Base-by-base conservation (phyloP, 176 grass and related monocot species). In the Pontederia crassipes region DNA sequence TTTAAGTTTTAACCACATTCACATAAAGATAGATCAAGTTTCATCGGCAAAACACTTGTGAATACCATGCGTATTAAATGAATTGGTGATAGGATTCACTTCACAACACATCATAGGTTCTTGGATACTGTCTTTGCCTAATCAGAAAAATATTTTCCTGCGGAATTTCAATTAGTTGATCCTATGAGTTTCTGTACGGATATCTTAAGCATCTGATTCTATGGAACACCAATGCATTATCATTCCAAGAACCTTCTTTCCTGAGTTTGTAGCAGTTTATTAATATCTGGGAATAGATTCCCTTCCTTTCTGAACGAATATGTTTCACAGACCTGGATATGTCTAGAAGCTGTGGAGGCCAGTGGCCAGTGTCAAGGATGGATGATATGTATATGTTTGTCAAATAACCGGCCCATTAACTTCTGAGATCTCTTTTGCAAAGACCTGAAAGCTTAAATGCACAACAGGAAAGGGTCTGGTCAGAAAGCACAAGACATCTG, bases 131-230 rank as follows among this genome's bases (percentile, higher is more conserved):
- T 40, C 32, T 40, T 40, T 40, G 32, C 6, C 6, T 40, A 40
- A 40, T 40, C 32, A 40, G 32, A 40, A 40, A 40, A 40, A 40
- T 40, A 40, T 40, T 46, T 66, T 10, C 18, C 14, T 52, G 48
- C 58, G 15, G 11, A 7, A 12, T 10, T 35, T 46, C 48, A 20
- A 48, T 63, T 63, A 55, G 65, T 54, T 28, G 50, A 53, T 53
- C 50, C 5, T 55, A 35, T 40, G 45, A 1, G 49, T 16, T 28
- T 51, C 26, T 59, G 5, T 50, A 13, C 2, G 17, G 47, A 51
- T 65, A 50, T 52, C 11, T 59, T 65, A 62, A 68, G 87, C 79
- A 90, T 85, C 87, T 28, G 87, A 85, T 82, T 82, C 87, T 40
- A 10, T 46, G 16, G 12, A 46, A 26, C 53, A 47, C 66, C 26